Conservation (phyloP, 1,139 yeast species). For the Pichia sorboxylosa region DNA sequence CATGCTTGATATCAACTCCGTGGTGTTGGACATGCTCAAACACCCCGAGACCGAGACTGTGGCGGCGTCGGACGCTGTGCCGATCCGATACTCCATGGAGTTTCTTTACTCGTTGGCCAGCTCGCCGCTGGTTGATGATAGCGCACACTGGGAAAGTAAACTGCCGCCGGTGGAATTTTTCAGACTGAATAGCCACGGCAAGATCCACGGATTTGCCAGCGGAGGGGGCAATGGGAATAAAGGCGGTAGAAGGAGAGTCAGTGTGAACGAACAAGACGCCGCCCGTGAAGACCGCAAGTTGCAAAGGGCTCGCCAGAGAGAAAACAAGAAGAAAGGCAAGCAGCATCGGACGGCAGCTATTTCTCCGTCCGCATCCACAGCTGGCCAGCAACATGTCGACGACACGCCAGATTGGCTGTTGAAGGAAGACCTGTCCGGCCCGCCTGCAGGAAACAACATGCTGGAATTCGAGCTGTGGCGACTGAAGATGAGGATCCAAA, state of each 20-base stretch:
- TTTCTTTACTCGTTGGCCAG: slow-evolving; percentile 27
- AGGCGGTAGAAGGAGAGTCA: slow-evolving; percentile 3
- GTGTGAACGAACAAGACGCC: slow-evolving; percentile 1
- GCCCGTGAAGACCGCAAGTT: slow-evolving; percentile 7
- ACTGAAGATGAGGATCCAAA: slow-evolving; percentile 45
- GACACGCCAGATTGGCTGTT: slow-evolving; percentile 41
- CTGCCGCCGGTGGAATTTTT: slow-evolving; percentile 10
- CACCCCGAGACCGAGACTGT: too few species aligned
- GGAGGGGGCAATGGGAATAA: not conserved
- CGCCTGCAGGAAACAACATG: slow-evolving; percentile 39
- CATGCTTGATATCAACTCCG: not conserved
- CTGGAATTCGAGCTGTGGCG: slow-evolving; percentile 69
- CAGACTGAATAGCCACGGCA: slow-evolving; percentile 3
- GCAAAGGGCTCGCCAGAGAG: slow-evolving; percentile 12
- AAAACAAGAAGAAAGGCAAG: slow-evolving; percentile 10
- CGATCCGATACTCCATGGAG: slow-evolving; percentile 15
- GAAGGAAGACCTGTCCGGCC: slow-evolving; percentile 21
- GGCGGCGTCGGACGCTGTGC: too few species aligned
- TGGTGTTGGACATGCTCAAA: not conserved
- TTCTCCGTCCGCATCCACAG: not conserved
- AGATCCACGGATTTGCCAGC: too few species aligned
- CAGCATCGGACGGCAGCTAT: too few species aligned
- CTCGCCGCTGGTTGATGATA: slow-evolving; percentile 24
- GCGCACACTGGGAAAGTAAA: slow-evolving; percentile 3
- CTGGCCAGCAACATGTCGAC: slow-evolving; percentile 1